Evolutionary conservation across 495 filamentous ascomycete species (phyloP), one percentile per base, ranked within the genome.

Genomic region (Hypoxylon perforatum): DNA sequence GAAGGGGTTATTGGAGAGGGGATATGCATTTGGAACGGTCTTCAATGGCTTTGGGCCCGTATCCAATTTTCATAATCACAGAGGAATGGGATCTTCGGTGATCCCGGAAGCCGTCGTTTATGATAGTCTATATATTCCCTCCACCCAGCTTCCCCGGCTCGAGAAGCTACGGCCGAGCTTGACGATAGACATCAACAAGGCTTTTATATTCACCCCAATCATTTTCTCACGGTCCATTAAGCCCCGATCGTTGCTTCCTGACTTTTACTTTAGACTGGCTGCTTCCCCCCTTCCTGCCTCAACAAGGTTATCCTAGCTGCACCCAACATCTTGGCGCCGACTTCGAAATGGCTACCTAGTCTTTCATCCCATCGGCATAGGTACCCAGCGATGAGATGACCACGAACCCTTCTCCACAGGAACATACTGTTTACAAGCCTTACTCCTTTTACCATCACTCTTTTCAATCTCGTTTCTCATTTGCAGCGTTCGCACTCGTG

Each of bases 271-370:
- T 41, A 53, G 42, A 48, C 21, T 55, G 9, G 42, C 39, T 17
- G 1, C 19, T 21, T 12, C 39, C 21, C n/a, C 17, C 35, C 49
- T 22, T n/a, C n/a, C n/a, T n/a, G n/a, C n/a, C 54, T 33, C 17
- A 60, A 59, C 60, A 69, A 69, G 50, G 65, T 69, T 69, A 46
- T 7, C 50, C 25, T 60, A 63, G 53, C 42, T 44, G 65, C 65
- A 63, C 60, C 3, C 25, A 28, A 7, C 25, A 63, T 46, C 18
- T 68, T 42, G 57, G 47, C 46, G 3, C 7, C 28, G 42, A n/a
- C n/a, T 39, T 48, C 23, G 15, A 41, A 22, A 30, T 59, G 46
- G 3, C 7, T 28, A 28, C 7, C n/a, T 28, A 28, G 3, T 3
- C 25, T 7, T 3, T 3, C 25, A 7, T 3, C 7, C 25, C 25